A percentile compares a stretch with the other conserved stretches of the same genome.
Conservation (phyloP, 208 protist genomes). For the Trypanosoma boissoni region DNA sequence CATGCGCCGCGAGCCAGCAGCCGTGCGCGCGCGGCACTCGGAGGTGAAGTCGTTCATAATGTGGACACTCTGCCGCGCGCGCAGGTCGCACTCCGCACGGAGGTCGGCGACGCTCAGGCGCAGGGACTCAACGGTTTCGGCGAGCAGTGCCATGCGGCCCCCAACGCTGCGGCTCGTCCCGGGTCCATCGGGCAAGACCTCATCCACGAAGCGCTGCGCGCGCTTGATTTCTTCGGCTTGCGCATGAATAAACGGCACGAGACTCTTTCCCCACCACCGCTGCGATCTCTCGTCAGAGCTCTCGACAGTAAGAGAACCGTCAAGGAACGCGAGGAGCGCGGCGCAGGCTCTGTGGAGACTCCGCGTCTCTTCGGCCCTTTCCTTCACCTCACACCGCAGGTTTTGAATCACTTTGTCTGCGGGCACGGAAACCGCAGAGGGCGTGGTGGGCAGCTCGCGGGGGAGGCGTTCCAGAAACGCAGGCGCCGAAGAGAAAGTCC, state of each 20-base stretch:
- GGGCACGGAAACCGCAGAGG: constrained; percentile 11
- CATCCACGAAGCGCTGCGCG: constrained; percentile 19
- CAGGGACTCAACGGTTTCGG: constrained; percentile 33
- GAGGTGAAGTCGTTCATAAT: constrained; percentile 27
- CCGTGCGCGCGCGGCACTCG: too few relatives aligned
- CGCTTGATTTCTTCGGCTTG: constrained; percentile 49
- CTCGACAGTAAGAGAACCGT: too few relatives aligned
- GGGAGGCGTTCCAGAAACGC: background rate
- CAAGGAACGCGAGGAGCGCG: constrained; percentile 35
- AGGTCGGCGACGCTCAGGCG: constrained; percentile 37
- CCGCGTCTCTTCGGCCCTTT: constrained; percentile 46
- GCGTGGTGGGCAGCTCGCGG: background rate
- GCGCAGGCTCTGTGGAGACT: constrained; percentile 35
- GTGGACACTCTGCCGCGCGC: constrained; percentile 31
- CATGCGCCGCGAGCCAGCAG: too few relatives aligned
- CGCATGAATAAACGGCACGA: constrained; percentile 40
- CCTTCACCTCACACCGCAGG: constrained; percentile 16
- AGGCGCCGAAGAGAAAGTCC: constrained; percentile 4
- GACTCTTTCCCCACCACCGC: constrained; percentile 34
- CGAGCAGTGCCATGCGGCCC: constrained; percentile 33
- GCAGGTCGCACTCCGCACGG: constrained; percentile 38
- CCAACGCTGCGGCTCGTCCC: constrained; percentile 23
- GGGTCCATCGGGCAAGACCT: constrained; percentile 3
- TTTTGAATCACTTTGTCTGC: constrained; percentile 7
- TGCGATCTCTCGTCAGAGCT: constrained; percentile 18